A percentile compares a stretch with the other conserved stretches of the same genome.
Evolutionary conservation across 441 rosid genomes (phyloP).

Genomic region (Aquilaria agallochum): DNA sequence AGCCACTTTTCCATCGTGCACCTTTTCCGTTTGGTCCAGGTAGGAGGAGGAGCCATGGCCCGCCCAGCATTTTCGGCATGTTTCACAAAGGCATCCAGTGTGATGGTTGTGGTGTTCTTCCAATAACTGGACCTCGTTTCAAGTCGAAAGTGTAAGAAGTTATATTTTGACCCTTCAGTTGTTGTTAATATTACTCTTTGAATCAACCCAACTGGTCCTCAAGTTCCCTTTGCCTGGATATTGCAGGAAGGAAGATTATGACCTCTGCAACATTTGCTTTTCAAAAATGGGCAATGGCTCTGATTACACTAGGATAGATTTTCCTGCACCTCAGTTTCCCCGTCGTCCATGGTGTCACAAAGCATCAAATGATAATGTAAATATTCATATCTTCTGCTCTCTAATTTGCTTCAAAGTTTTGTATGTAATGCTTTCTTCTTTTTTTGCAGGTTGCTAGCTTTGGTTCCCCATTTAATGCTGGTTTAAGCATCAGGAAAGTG

Average conservation of each 20-base stretch:
- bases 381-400: background rate
- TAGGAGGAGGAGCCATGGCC: slow-evolving; percentile 30
- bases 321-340: slow-evolving; percentile 33
- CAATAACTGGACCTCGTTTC: slow-evolving; percentile 84
- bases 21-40: slow-evolving; percentile 2
- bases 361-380: slow-evolving; percentile 27
- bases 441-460: slow-evolving; percentile 22
- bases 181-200: background rate
- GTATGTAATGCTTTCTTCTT: background rate
- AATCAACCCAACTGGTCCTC: background rate
- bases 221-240: slow-evolving; percentile 8
- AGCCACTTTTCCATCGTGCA: slow-evolving; percentile 14
- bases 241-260: slow-evolving; percentile 76
- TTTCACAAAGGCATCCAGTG: slow-evolving; percentile 83
- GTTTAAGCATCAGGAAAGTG: slow-evolving; percentile 1
- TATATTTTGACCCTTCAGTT: background rate
- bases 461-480: background rate
- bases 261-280: slow-evolving; percentile 86
- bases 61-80: slow-evolving; percentile 24
- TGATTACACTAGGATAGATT: slow-evolving; percentile 70
- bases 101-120: slow-evolving; percentile 86
- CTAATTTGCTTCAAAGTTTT: slow-evolving; percentile 8
- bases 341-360: slow-evolving; percentile 30
- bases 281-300: slow-evolving; percentile 56
- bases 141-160: slow-evolving; percentile 85